Evolutionary conservation across 371 early-diverging fungal genomes (phyloP).

Genomic region (Coemansia sp.): DNA sequence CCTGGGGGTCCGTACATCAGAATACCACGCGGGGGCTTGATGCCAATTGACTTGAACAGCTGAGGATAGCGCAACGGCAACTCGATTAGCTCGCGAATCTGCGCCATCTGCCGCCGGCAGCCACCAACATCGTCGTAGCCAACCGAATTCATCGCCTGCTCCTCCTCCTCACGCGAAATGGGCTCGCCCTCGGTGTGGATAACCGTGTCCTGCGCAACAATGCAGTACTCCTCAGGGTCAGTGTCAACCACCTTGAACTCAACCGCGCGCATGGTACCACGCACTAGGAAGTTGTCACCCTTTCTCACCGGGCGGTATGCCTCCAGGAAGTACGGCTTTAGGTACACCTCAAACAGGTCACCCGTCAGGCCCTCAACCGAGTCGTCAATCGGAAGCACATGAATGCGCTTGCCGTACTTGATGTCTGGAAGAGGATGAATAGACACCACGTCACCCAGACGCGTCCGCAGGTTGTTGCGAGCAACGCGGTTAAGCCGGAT

Average conservation of each 20-base stretch:
- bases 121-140: slow-evolving; percentile 99
- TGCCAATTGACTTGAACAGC: slow-evolving; percentile 96
- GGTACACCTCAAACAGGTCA: slow-evolving; percentile 94
- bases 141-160: slow-evolving; percentile 83
- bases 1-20: slow-evolving; percentile 99
- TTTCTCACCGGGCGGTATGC: slow-evolving; percentile 93
- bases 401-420: slow-evolving; percentile 92
- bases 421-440: slow-evolving; percentile 92
- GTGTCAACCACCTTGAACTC: slow-evolving; percentile 99
- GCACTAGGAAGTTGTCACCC: slow-evolving; percentile 93
- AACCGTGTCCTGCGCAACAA: slow-evolving; percentile 96
- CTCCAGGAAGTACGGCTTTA: slow-evolving; percentile 97
- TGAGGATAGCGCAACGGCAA: slow-evolving; percentile 98
- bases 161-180: slow-evolving; percentile 98
- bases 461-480: slow-evolving; percentile 95
- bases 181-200: slow-evolving; percentile 98
- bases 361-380: slow-evolving; percentile 97
- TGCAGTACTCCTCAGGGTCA: slow-evolving; percentile 94
- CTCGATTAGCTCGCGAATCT: slow-evolving; percentile 99
- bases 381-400: slow-evolving; percentile 98
- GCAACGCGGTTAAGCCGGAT: slow-evolving; percentile 94
- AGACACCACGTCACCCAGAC: slow-evolving; percentile 97
- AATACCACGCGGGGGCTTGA: slow-evolving; percentile 98
- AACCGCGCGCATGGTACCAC: slow-evolving; percentile 96
- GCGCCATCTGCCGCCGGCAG: slow-evolving; percentile 98